phyloP scores from a whole-genome alignment of 2,329 filamentous ascomycete genomes.

The Colletotrichum kahawae region DNA sequence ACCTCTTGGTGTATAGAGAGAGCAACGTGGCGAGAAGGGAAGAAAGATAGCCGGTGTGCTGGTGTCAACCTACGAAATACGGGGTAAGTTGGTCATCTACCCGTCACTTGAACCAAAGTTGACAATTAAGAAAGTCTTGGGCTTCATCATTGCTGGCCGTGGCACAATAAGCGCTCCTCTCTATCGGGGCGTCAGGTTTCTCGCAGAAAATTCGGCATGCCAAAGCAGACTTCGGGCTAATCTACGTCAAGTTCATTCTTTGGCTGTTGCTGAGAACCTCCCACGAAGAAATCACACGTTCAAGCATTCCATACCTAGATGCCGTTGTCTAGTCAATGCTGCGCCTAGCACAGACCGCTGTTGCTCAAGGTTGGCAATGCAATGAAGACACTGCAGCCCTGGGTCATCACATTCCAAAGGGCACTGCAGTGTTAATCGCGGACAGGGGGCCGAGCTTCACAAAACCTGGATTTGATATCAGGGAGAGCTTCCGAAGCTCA shows the following conservation, averaged over 20 bases:
- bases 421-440: slow-evolving; percentile 33
- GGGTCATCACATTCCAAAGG: slow-evolving; percentile 36
- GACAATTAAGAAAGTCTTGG: not conserved
- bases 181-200: slow-evolving; percentile 29
- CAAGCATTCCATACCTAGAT: slow-evolving; percentile 37
- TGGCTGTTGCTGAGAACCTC: slow-evolving; percentile 6
- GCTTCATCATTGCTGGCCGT: slow-evolving; percentile 25
- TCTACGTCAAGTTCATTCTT: not conserved
- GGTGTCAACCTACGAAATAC: not conserved
- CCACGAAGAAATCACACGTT: slow-evolving; percentile 20
- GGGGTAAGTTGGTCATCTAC: not conserved
- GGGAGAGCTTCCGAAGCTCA: slow-evolving; percentile 30
- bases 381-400: slow-evolving; percentile 36
- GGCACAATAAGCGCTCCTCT: slow-evolving; percentile 30
- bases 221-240: not conserved
- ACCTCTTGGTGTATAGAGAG: too few relatives aligned
- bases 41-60: not conserved
- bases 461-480: slow-evolving; percentile 27
- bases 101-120: not conserved
- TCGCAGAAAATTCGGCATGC: not conserved
- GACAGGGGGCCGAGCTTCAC: slow-evolving; percentile 32
- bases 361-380: slow-evolving; percentile 31
- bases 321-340: slow-evolving; percentile 40
- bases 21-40: slow-evolving; percentile 2
- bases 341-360: slow-evolving; percentile 31